A percentile compares a stretch with the other conserved stretches of the same genome.
These are phyloP conservation scores for Phlegmacium glaucopus DNA, from an alignment of 768 basidiomycete species.

Conservation along the genomic window DNA sequence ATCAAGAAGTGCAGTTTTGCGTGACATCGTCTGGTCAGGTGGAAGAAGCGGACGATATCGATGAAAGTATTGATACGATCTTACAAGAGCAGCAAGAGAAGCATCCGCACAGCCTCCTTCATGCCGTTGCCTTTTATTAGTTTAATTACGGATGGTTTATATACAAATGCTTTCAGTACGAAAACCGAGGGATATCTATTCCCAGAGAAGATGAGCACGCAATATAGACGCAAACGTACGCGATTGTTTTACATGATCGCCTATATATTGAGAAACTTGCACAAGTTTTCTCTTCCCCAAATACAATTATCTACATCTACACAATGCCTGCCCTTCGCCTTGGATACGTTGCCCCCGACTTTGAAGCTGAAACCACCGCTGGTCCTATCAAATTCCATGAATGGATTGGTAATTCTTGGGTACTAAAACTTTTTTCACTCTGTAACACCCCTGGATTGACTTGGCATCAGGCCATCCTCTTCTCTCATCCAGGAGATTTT, in stretches of 20 bases:
- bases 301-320: not conserved
- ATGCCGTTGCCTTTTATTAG: slow-evolving; percentile 91
- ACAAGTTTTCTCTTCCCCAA: slow-evolving; percentile 4
- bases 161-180: no score
- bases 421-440: slow-evolving; percentile 28
- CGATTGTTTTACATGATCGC: slow-evolving; percentile 33
- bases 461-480: slow-evolving; percentile 67
- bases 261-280: slow-evolving; percentile 12
- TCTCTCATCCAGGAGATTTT: slow-evolving; percentile 94
- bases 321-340: slow-evolving; percentile 64
- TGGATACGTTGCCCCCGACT: slow-evolving; percentile 87
- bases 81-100: slow-evolving; percentile 81
- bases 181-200: no score
- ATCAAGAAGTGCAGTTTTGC: slow-evolving; percentile 5
- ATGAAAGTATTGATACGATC: slow-evolving; percentile 87
- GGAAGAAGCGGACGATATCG: slow-evolving; percentile 80
- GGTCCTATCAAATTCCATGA: slow-evolving; percentile 92
- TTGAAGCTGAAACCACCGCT: slow-evolving; percentile 83
- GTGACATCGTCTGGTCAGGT: slow-evolving; percentile 48
- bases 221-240: slow-evolving; percentile 53
- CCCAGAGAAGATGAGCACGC: slow-evolving; percentile 30
- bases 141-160: slow-evolving; percentile 6
- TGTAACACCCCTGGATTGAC: slow-evolving; percentile 3
- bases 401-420: slow-evolving; percentile 89
- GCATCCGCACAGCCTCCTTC: slow-evolving; percentile 89